Percentiles rank a stretch among this genome's conserved stretches.
These are phyloP conservation scores for Fraxinus sp. DNA, from an alignment of 305 asterid genomes.

Conservation along the genomic window DNA sequence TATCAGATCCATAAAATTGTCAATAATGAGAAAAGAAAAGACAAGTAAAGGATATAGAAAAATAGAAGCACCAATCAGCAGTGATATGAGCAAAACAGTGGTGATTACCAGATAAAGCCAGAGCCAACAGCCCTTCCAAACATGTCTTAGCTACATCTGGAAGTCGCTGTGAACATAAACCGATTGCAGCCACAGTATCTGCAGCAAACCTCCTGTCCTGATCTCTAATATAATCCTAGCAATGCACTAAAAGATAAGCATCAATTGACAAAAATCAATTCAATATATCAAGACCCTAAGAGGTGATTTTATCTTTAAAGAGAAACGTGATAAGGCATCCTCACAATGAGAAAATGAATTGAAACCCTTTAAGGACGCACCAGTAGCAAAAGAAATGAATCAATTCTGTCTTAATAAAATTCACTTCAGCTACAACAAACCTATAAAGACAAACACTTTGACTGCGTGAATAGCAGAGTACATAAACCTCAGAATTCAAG, in stretches of 20 bases:
- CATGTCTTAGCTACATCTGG: slow-evolving; percentile 67
- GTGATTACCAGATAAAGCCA: slow-evolving; percentile 65
- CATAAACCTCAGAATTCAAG: slow-evolving; percentile 12
- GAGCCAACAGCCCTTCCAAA: slow-evolving; percentile 76
- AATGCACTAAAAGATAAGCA: slow-evolving; percentile 32
- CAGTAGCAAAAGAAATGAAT: neutral
- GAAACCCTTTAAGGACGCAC: slow-evolving; percentile 9
- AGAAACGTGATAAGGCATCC: neutral
- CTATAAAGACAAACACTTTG: slow-evolving; percentile 9
- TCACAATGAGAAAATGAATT: slow-evolving; percentile 15
- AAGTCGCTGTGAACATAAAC: slow-evolving; percentile 76
- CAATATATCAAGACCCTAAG: slow-evolving; percentile 12
- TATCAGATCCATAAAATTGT: slow-evolving; percentile 26
- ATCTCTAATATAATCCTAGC: slow-evolving; percentile 90
- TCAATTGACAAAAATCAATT: slow-evolving; percentile 26
- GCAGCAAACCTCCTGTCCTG: slow-evolving; percentile 93
- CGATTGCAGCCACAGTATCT: slow-evolving; percentile 90
- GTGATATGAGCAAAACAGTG: slow-evolving; percentile 26
- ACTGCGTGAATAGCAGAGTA: slow-evolving; percentile 1
- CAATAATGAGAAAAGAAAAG: neutral
- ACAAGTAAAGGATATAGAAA: slow-evolving; percentile 9
- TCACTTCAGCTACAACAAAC: neutral
- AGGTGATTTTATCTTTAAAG: neutral
- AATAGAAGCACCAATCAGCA: slow-evolving; percentile 16
- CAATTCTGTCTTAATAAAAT: slow-evolving; percentile 5